Conservation (phyloP, 2,329 filamentous ascomycete genomes). For the Cadophora sp. region DNA sequence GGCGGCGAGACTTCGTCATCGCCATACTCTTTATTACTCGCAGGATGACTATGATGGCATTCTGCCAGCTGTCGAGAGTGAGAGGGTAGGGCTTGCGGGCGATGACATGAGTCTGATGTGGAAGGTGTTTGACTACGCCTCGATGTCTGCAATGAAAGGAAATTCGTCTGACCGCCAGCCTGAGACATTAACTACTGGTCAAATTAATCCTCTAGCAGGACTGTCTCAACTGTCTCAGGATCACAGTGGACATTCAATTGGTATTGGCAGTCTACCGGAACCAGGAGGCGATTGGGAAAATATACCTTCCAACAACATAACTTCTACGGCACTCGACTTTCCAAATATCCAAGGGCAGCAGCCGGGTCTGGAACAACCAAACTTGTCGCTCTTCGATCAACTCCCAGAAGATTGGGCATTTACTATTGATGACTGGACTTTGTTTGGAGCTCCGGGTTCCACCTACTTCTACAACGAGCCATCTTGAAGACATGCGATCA, state of each 20-base stretch:
- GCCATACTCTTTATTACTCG: constrained; percentile 32
- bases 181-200: background rate
- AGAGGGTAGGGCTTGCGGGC: constrained; percentile 29
- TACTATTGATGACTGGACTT: constrained; percentile 35
- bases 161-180: background rate
- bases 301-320: background rate
- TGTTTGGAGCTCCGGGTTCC: constrained; percentile 32
- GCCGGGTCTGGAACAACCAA: constrained; percentile 9
- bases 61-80: constrained; percentile 29
- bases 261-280: background rate
- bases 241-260: background rate
- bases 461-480: constrained; percentile 31
- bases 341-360: constrained; percentile 7
- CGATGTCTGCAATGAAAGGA: constrained; percentile 27
- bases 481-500: constrained; percentile 4
- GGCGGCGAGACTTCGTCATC: constrained; percentile 28
- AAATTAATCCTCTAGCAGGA: background rate
- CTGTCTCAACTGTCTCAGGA: background rate
- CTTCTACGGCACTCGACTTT: background rate
- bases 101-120: constrained; percentile 31
- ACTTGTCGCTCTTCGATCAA: constrained; percentile 28
- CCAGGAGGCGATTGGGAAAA: background rate
- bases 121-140: constrained; percentile 34
- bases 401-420: constrained; percentile 34
- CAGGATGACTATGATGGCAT: constrained; percentile 35